Base-by-base conservation (phyloP, 2,329 filamentous ascomycete genomes). In the Biscogniauxia mediterranea region DNA sequence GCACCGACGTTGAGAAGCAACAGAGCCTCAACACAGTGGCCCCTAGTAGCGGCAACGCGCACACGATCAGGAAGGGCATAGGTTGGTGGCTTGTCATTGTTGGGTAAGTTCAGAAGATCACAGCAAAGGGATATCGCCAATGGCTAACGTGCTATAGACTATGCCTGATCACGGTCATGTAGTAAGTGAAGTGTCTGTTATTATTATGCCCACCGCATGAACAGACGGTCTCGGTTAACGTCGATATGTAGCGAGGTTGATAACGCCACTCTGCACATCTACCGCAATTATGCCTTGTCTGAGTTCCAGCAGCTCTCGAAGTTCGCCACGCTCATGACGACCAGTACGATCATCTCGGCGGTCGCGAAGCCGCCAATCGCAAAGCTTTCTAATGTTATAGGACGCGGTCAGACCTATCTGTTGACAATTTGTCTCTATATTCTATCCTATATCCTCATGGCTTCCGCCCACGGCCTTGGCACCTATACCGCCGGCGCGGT, bases 311-410 rank as follows among this genome's bases (percentile, higher is more conserved):
- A 70, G 19, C 61, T 76, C 1, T 74, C 74, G 1, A 60, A 68
- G n/a, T 59, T 72, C 5, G 70, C 69, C 0, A 67, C 73, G 0
- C 64, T 76, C 6, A 66, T 60, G 38, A 76, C 74, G 5, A 73
- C 73, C 17, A 63, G 59, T 2, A 72, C 69, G 32, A 77, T 80
- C 57, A 71, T 80, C 52, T 77, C 77, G 56, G 82, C 84, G 3
- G 80, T 86, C 17, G 79, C 83, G 60, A 87, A 87, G 68, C 84
- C 85, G 17, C 85, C 83, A 9, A 82, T 87, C 72, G 84, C 83
- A 57, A 87, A 87, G 71, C 75, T 87, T 46, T 83, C 85, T 6
- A 83, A 87, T 66, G 84, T 87, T 7, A 86, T 87, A 57, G 85
- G 85, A 25, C 81, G 86, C 25, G 82, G 85, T n/a, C 82, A 87